phyloP scores from a whole-genome alignment of 805 yeast species.

The Tetrapisispora fleetii region DNA sequence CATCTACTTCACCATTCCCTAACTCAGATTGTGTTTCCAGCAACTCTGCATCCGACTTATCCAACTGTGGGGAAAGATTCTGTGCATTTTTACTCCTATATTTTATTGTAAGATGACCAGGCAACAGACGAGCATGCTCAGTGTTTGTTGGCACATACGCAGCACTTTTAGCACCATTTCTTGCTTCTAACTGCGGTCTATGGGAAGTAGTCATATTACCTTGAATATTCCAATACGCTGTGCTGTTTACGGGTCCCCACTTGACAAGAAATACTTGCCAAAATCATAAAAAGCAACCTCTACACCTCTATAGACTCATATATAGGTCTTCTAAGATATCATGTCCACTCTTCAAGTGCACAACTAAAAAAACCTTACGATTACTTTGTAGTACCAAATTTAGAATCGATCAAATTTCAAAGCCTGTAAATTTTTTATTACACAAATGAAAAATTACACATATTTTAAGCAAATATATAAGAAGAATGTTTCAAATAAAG shows the following conservation, averaged over 20 bases:
- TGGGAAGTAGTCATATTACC: conserved; percentile 54
- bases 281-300: no score
- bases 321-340: no score
- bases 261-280: no score
- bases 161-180: conserved; percentile 39
- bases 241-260: no score
- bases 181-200: conserved; percentile 59
- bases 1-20: background rate
- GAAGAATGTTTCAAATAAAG: background rate
- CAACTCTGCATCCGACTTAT: background rate
- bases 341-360: no score
- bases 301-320: no score
- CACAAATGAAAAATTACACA: no score
- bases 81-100: background rate
- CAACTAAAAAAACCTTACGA: no score
- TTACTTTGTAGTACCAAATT: no score
- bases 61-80: background rate
- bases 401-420: background rate
- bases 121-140: conserved; percentile 42
- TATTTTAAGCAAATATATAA: background rate
- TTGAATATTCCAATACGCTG: background rate
- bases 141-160: conserved; percentile 35
- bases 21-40: background rate
- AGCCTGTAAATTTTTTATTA: background rate
- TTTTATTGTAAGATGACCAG: conserved; percentile 47